Evolutionary conservation across 179 eudicot species (phyloP), one percentile per base, ranked within the genome.

Genomic region (Beta lomatogona): DNA sequence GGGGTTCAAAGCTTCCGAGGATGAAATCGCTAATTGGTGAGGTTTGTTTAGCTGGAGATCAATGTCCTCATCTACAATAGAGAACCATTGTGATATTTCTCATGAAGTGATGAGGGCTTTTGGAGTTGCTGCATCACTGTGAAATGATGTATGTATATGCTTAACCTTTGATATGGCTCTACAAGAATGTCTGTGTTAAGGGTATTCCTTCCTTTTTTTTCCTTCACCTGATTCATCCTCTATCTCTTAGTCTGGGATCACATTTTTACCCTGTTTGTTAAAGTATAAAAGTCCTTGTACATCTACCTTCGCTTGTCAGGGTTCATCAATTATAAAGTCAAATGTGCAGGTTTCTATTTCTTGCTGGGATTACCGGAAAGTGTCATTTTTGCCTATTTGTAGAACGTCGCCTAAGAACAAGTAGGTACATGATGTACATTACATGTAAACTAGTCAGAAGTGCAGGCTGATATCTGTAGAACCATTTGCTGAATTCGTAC

Each of bases 91-190:
- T 36, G 68, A 36, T n/a, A 71, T 50, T 25, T 60, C 66, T 21
- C 44, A 72, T 67, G 25, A 28, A 13, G 25, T 68, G 21, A n/a
- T 31, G 11, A 41, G 10, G 22, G 41, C 4, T 53, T 22, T 68
- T n/a, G 46, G 45, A 22, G 15, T 60, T 10, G 28, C 64, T 83
- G 85, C 76, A 74, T 79, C 71, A 55, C 66, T 71, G 77, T 79
- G 75, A 73, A 76, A 72, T 59, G 68, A 77, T 84, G 86, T 84
- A 83, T 41, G 76, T 80, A 76, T 53, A 2, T 75, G 70, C 70
- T 57, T 67, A 19, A 13, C 19, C 60, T 52, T 70, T n/a, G 28
- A 46, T 58, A 45, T 21, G 86, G 74, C 69, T 67, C 41, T 65
- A 63, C 77, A 52, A 73, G 25, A 76, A 76, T 63, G 46, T 80